Evolutionary conservation across 768 basidiomycete species (phyloP).

Genomic region (Coprinopsis sp.): DNA sequence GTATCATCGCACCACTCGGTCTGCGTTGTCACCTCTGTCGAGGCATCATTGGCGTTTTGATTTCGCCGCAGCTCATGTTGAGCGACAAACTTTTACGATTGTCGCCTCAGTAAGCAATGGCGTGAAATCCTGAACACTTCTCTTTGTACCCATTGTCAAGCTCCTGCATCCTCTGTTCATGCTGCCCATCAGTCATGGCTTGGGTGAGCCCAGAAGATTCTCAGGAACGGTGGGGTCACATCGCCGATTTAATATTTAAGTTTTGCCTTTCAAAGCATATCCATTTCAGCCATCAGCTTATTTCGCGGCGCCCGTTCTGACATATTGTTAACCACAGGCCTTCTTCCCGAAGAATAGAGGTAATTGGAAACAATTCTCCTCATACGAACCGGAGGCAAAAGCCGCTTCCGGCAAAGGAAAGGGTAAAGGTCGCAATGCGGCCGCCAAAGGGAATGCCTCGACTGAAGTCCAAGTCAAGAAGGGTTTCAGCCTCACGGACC

Average conservation of each 20-base stretch:
- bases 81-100: too few relatives aligned
- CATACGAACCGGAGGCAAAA: slow-evolving; percentile 59
- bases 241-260: not conserved
- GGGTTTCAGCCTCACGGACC: slow-evolving; percentile 84
- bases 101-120: too few relatives aligned
- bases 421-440: not conserved
- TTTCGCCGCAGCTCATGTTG: too few relatives aligned
- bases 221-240: too few relatives aligned
- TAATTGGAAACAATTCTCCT: slow-evolving; percentile 82
- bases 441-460: slow-evolving; percentile 25
- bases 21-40: too few relatives aligned
- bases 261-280: not conserved
- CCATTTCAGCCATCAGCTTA: not conserved
- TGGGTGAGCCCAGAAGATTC: too few relatives aligned
- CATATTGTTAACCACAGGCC: slow-evolving; percentile 40
- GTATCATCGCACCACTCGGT: too few relatives aligned
- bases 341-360: slow-evolving; percentile 89
- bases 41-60: too few relatives aligned
- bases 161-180: too few relatives aligned
- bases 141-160: too few relatives aligned
- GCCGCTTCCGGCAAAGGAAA: not conserved
- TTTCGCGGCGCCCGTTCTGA: slow-evolving; percentile 7
- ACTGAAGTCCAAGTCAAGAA: slow-evolving; percentile 61
- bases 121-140: too few relatives aligned
- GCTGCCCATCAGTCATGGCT: too few relatives aligned